Evolutionary conservation across 2,329 filamentous ascomycete species (phyloP), one percentile per base, ranked within the genome.

Genomic region (Colletotrichum lentis): DNA sequence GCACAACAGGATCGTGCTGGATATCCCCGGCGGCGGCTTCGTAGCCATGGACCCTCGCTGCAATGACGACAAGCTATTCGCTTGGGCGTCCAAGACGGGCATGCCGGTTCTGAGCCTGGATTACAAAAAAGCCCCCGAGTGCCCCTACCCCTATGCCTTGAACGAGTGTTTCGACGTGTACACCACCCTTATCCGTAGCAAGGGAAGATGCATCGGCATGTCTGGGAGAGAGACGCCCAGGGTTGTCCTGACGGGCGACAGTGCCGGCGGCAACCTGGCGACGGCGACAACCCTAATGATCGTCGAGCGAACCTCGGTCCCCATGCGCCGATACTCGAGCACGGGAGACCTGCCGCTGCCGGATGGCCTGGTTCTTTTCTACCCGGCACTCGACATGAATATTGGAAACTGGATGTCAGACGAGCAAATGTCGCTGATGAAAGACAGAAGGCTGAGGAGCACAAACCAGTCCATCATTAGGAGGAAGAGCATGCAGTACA

Each of bases 341-440:
- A 84, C 88, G 70, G 80, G 81, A 22, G 82, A 88, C 2, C 83
- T 97, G 6, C 91, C 94, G 0, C 77, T 86, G 0, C 96, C 96
- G 0, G 91, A 92, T 60, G 95, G 94, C 0, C 79, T 98, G 8
- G 85, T 98, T 0, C 84, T 97, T 56, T 89, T 96, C 67, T 99
- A 99, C 74, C 96, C 96, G 0, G 90, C 91, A 0, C 81, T 99
- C 67, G 96, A 98, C 74, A 94, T 98, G 91, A 97, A 97, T 74
- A 98, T 98, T 72, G 93, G 93, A 44, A 97, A 94, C 78, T 99
- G 96, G 96, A 98, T 99, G 94, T 94, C 93, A 0, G 95, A 98
- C 73, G 95, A 98, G 77, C 94, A 99, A 77, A 97, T 98, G 93
- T 89, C 93, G 0, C 81, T 99, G 69, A 97, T 99, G 71, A 90